Percentiles rank a stretch among this genome's conserved stretches.
Evolutionary conservation across 208 protist species (phyloP).

Genomic region (Tritrichomonas musculus): DNA sequence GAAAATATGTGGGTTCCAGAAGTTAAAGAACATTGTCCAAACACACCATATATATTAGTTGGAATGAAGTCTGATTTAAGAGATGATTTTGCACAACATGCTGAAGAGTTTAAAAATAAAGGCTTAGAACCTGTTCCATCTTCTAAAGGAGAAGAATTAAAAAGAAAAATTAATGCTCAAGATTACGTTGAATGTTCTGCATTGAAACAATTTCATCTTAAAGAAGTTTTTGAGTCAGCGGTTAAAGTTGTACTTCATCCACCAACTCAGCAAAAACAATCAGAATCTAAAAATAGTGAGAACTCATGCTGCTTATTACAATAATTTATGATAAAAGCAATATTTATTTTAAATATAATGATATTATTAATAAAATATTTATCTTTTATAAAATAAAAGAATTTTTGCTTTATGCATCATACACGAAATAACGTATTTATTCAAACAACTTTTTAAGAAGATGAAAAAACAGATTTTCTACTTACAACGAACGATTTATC

Average conservation of each 20-base stretch:
- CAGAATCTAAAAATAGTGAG: neutral
- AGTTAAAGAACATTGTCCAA: constrained; percentile 3
- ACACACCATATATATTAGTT: neutral
- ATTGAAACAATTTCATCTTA: too few relatives aligned
- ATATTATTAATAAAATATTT: too few relatives aligned
- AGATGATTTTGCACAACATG: neutral
- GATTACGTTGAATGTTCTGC: neutral
- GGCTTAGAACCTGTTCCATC: neutral
- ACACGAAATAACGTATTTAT: too few relatives aligned
- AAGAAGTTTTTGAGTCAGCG: too few relatives aligned
- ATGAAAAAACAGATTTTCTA: too few relatives aligned
- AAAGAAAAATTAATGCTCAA: neutral
- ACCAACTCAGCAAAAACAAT: constrained; percentile 40
- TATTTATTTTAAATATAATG: too few relatives aligned
- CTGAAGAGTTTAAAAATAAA: neutral
- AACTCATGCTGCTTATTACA: too few relatives aligned
- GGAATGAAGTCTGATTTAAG: neutral
- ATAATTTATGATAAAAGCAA: too few relatives aligned
- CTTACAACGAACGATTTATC: too few relatives aligned
- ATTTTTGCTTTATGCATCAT: too few relatives aligned
- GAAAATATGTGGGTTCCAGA: neutral
- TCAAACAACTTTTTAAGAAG: too few relatives aligned
- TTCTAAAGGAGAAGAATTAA: neutral
- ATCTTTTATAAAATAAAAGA: too few relatives aligned
- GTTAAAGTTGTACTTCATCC: neutral